Base-by-base conservation (phyloP, 495 filamentous ascomycete genomes). In the Glonium stellatum region DNA sequence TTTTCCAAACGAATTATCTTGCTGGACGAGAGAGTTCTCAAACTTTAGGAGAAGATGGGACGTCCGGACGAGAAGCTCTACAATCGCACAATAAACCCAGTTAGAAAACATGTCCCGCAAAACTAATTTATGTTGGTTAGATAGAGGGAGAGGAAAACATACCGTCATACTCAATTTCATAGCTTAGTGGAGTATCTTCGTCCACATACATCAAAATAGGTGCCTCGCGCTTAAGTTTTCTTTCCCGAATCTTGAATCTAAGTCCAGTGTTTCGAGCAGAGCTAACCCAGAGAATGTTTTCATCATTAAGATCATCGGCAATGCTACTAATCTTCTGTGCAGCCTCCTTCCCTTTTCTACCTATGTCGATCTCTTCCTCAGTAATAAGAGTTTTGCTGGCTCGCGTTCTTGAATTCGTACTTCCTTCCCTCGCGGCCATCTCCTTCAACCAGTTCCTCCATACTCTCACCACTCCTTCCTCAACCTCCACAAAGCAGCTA, bases 391-490 rank as follows among this genome's bases (percentile, higher is more conserved):
- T 6, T 3, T 31, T 31, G 3, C 6, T 31, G 6, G 2, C 27
- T 31, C 27, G 27, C 27, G 27, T 6, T 31, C 27, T 6, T 3
- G 27, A 31, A 31, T 31, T 31, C 27, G 27, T 2, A 3, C 2
- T 6, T 31, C 27, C 27, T 31, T 31, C 44, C 27, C 52, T 58
- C 5, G 18, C 18, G 9, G 66, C 64, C 64, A 63, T 69, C 64
- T 44, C 55, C 48, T 58, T 56, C 51, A 92, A 71, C 88, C 88
- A 92, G 37, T 81, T 74, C 35, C 86, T 77, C 75, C 80, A 90
- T 39, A 90, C 73, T 10, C 88, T 78, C 37, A 86, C 71, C 19
- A 87, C 73, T 10, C 81, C 82, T 54, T 90, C 84, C 53, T 79
- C 76, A 18, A 90, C 70, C 46, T 80, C 84, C 52, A 83, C 77